Percentiles rank a stretch among this genome's conserved stretches.
Evolutionary conservation across 2,329 filamentous ascomycete species (phyloP).

Genomic region (Talaromyces islandicus): DNA sequence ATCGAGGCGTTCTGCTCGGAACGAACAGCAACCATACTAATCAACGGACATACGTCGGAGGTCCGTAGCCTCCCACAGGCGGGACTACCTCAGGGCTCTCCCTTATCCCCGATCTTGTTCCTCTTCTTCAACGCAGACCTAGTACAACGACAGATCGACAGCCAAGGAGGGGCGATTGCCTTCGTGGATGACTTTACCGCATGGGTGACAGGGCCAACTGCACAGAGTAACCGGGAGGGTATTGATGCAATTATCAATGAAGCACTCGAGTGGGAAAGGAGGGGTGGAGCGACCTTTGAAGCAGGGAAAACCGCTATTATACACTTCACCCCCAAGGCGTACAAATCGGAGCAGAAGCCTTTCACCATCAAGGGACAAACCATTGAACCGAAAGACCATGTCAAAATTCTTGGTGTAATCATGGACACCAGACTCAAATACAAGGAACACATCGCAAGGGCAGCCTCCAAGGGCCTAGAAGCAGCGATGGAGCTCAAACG

Average conservation of each 20-base stretch:
- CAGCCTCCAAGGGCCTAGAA: conserved; percentile 19
- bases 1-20: neutral
- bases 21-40: neutral
- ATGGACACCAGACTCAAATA: conserved; percentile 23
- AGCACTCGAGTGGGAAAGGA: conserved; percentile 20
- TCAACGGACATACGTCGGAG: neutral
- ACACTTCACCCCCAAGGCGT: conserved; percentile 24
- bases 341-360: conserved; percentile 14
- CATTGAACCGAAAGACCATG: neutral
- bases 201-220: neutral
- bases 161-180: conserved; percentile 14
- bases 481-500: conserved; percentile 5
- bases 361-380: conserved; percentile 14
- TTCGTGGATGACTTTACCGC: neutral
- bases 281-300: conserved; percentile 27
- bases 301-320: conserved; percentile 29
- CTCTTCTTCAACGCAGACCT: conserved; percentile 36
- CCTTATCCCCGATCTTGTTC: conserved; percentile 31
- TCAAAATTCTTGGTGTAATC: conserved; percentile 18
- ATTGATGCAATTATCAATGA: conserved; percentile 11
- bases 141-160: conserved; percentile 21
- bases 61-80: neutral
- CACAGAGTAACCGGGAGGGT: neutral
- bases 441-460: conserved; percentile 18
- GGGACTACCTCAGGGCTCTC: conserved; percentile 15